Evolutionary conservation across 1,284 basidiomycete genomes (phyloP).

Genomic region (Wallemia hederae): DNA sequence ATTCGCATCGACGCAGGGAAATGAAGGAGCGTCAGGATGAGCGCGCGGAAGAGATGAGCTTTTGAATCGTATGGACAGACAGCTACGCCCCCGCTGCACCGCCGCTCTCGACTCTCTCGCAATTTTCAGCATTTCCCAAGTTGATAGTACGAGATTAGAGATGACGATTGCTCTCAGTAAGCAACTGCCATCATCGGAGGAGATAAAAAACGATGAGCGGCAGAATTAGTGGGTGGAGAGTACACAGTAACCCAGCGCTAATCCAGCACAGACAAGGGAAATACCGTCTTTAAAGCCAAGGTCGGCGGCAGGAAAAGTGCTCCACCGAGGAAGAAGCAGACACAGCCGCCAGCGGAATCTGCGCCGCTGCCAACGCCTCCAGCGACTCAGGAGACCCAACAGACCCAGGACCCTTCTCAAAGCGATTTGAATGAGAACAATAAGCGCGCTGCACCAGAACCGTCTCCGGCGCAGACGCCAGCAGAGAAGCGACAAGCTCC

Average conservation of each 20-base stretch:
- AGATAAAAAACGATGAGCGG: neutral
- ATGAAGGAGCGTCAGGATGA: slow-evolving; percentile 4
- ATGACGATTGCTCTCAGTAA: neutral
- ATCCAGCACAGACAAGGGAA: neutral
- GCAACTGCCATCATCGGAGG: neutral
- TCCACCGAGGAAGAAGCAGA: neutral
- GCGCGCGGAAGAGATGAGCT: neutral
- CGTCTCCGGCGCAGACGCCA: neutral
- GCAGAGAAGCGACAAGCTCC: neutral
- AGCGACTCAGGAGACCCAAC: neutral
- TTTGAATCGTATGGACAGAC: neutral
- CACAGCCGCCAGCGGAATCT: neutral
- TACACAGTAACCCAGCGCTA: neutral
- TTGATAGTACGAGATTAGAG: neutral
- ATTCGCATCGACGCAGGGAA: slow-evolving; percentile 12
- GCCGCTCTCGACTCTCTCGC: neutral
- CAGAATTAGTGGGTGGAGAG: neutral
- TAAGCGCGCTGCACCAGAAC: neutral
- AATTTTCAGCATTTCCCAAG: neutral
- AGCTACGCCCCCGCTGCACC: neutral
- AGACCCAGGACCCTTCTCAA: no score
- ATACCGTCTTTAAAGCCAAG: neutral
- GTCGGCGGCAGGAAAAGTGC: neutral
- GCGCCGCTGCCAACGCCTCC: neutral
- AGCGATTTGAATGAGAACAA: neutral